Conservation (phyloP, 768 basidiomycete genomes). For the Panellus pusillus region DNA sequence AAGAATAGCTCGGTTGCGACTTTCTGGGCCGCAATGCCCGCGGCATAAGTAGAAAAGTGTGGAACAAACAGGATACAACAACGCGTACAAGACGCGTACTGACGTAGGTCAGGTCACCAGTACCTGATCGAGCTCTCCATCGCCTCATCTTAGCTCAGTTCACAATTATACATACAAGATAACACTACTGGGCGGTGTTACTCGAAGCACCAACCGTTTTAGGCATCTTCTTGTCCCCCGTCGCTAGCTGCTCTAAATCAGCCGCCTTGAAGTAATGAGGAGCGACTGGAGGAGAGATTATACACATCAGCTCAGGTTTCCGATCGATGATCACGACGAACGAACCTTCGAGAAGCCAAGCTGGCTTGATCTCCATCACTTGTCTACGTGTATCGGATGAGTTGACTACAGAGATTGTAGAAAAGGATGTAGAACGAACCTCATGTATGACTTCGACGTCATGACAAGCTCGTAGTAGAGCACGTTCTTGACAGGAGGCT, state of each 20-base stretch:
- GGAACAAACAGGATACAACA: slow-evolving; percentile 4
- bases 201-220: slow-evolving; percentile 56
- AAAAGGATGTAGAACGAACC: slow-evolving; percentile 38
- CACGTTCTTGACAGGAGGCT: slow-evolving; percentile 88
- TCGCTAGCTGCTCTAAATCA: slow-evolving; percentile 75
- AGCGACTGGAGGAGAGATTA: slow-evolving; percentile 57
- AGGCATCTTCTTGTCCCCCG: slow-evolving; percentile 94
- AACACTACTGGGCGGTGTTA: no score
- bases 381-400: slow-evolving; percentile 50
- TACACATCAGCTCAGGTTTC: neutral
- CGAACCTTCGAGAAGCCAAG: slow-evolving; percentile 89
- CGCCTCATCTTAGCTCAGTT: no score
- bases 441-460: slow-evolving; percentile 96
- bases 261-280: slow-evolving; percentile 95
- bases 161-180: no score
- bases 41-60: slow-evolving; percentile 39
- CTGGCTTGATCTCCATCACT: slow-evolving; percentile 97
- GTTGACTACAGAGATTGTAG: neutral
- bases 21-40: slow-evolving; percentile 58
- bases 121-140: no score
- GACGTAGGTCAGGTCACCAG: no score
- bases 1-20: slow-evolving; percentile 50
- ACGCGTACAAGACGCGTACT: neutral
- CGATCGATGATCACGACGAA: slow-evolving; percentile 14
- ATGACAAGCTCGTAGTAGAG: slow-evolving; percentile 97